A percentile compares a stretch with the other conserved stretches of the same genome.
Conservation (phyloP, 805 yeast species). For the Ogataea dorogensis region DNA sequence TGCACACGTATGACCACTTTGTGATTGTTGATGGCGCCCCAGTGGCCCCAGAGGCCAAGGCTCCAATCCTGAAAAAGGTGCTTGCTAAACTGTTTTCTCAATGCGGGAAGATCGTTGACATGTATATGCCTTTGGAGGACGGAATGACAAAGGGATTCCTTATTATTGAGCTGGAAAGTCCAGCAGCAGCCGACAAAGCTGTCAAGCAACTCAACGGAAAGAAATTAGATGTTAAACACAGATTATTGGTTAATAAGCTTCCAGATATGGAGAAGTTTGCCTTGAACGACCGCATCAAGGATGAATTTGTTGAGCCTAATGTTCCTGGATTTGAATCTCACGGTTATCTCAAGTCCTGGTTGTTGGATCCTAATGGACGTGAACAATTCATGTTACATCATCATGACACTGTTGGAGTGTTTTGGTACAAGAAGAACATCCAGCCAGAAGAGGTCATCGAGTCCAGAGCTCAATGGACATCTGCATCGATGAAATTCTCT, state of each 20-base stretch:
- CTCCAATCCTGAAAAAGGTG: conserved; percentile 79
- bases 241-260: conserved; percentile 78
- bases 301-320: conserved; percentile 67
- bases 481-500: conserved; percentile 83
- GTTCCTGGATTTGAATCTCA: conserved; percentile 70
- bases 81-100: conserved; percentile 73
- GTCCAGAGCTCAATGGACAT: conserved; percentile 83
- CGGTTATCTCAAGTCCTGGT: conserved; percentile 87
- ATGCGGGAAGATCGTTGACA: conserved; percentile 77
- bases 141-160: conserved; percentile 84
- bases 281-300: conserved; percentile 56
- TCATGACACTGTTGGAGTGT: conserved; percentile 77
- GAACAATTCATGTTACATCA: conserved; percentile 85
- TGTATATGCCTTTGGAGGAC: conserved; percentile 76
- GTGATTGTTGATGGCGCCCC: conserved; percentile 96
- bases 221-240: conserved; percentile 91
- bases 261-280: conserved; percentile 81
- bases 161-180: conserved; percentile 75
- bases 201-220: conserved; percentile 80
- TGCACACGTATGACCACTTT: conserved; percentile 66
- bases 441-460: conserved; percentile 76
- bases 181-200: conserved; percentile 71
- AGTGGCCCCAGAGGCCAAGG: conserved; percentile 86
- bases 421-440: conserved; percentile 74
- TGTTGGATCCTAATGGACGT: conserved; percentile 82